phyloP scores from a whole-genome alignment of 306 rosid genomes.

The Dicorynia guianensis region DNA sequence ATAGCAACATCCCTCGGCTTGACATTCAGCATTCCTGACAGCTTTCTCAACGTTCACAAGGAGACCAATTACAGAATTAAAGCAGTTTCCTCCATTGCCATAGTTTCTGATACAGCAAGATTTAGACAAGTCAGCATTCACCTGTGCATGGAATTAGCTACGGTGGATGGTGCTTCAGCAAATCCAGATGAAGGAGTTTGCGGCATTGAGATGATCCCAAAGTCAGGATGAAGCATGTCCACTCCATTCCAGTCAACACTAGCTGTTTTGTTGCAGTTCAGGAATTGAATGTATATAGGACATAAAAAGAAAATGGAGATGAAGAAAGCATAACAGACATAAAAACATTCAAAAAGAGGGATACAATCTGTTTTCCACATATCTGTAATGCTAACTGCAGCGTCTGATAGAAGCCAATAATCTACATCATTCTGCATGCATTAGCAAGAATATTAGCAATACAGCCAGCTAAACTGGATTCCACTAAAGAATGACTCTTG shows the following conservation, averaged over 20 bases:
- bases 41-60: conserved; percentile 41
- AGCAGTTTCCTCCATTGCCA: conserved; percentile 37
- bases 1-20: conserved; percentile 50
- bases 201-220: conserved; percentile 57
- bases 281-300: conserved; percentile 43
- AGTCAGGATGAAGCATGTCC: conserved; percentile 76
- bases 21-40: conserved; percentile 44
- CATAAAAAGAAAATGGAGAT: neutral
- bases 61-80: conserved; percentile 45
- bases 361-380: conserved; percentile 98
- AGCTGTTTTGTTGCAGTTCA: conserved; percentile 61
- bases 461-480: conserved; percentile 4
- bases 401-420: conserved; percentile 98
- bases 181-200: conserved; percentile 62
- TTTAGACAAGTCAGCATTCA: conserved; percentile 49
- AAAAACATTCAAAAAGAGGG: conserved; percentile 46
- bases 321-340: conserved; percentile 19
- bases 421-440: conserved; percentile 88
- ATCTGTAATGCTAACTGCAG: conserved; percentile 94
- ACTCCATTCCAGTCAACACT: conserved; percentile 78
- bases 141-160: conserved; percentile 55
- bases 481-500: conserved; percentile 10
- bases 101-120: conserved; percentile 35
- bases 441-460: conserved; percentile 39
- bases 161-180: conserved; percentile 57